Conservation (phyloP, 2,329 filamentous ascomycete genomes). For the Microcyclospora tardicrescens region DNA sequence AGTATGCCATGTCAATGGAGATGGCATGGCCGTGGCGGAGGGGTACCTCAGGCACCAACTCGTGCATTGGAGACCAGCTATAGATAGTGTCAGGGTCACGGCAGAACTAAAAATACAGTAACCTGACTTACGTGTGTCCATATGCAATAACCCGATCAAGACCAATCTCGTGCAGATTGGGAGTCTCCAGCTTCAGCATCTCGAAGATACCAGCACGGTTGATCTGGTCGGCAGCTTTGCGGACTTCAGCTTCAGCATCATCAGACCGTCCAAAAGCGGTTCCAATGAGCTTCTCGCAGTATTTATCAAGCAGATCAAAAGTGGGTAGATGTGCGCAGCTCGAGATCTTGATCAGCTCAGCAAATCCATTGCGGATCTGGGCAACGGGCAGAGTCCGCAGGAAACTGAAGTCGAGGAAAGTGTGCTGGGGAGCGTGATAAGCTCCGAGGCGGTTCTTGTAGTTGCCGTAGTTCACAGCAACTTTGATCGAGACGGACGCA, state of each 20-base stretch:
- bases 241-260: slow-evolving; percentile 42
- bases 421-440: slow-evolving; percentile 59
- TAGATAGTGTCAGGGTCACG: slow-evolving; percentile 3
- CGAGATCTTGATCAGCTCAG: slow-evolving; percentile 64
- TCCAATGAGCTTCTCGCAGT: slow-evolving; percentile 54
- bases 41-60: slow-evolving; percentile 54
- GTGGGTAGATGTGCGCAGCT: slow-evolving; percentile 54
- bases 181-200: slow-evolving; percentile 62
- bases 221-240: slow-evolving; percentile 51
- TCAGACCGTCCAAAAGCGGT: slow-evolving; percentile 52
- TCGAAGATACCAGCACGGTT: slow-evolving; percentile 54
- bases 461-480: slow-evolving; percentile 64
- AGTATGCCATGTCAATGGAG: slow-evolving; percentile 65
- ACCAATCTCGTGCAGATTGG: slow-evolving; percentile 60
- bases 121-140: slow-evolving; percentile 47
- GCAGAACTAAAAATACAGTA: background rate
- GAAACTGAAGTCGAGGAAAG: slow-evolving; percentile 62
- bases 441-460: slow-evolving; percentile 65
- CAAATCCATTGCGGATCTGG: slow-evolving; percentile 61
- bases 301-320: slow-evolving; percentile 54
- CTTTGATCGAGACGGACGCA: slow-evolving; percentile 63
- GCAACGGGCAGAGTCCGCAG: slow-evolving; percentile 53
- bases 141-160: slow-evolving; percentile 62
- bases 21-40: slow-evolving; percentile 63
- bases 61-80: slow-evolving; percentile 59